phyloP scores from a whole-genome alignment of 2,329 filamentous ascomycete species.

The Diaporthe batatas region DNA sequence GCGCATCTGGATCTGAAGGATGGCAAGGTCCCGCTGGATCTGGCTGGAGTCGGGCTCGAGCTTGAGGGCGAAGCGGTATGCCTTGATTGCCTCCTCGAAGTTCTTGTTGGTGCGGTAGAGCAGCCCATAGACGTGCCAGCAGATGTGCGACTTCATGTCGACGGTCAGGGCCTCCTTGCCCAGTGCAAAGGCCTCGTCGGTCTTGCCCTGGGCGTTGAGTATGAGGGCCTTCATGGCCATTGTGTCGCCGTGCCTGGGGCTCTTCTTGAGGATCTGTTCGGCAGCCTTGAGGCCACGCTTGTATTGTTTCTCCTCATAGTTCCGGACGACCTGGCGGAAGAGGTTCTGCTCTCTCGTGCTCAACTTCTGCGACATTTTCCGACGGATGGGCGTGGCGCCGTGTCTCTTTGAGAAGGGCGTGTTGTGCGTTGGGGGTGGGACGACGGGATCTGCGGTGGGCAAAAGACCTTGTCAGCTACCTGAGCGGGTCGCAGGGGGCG shows the following conservation, averaged over 20 bases:
- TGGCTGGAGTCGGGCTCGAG: slow-evolving; percentile 95
- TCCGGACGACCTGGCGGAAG: slow-evolving; percentile 93
- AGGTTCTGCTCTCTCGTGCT: slow-evolving; percentile 92
- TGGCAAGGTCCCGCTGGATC: slow-evolving; percentile 93
- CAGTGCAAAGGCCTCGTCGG: slow-evolving; percentile 92
- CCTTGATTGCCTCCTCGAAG: slow-evolving; percentile 98
- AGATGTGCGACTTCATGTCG: slow-evolving; percentile 99
- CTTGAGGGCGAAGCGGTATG: slow-evolving; percentile 94
- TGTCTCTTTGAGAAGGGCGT: slow-evolving; percentile 39
- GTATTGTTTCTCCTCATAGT: slow-evolving; percentile 99
- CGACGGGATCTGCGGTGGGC: neutral
- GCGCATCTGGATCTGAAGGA: slow-evolving; percentile 95
- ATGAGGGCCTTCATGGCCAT: slow-evolving; percentile 99
- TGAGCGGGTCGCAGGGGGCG: neutral
- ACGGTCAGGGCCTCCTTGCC: slow-evolving; percentile 93
- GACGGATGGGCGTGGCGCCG: slow-evolving; percentile 40
- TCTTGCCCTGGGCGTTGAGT: slow-evolving; percentile 91
- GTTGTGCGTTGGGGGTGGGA: slow-evolving; percentile 21
- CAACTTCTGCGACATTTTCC: slow-evolving; percentile 79
- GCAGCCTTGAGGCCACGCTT: slow-evolving; percentile 94
- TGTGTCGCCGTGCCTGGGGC: slow-evolving; percentile 96
- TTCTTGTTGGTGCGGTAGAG: slow-evolving; percentile 96
- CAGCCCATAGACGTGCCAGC: slow-evolving; percentile 98
- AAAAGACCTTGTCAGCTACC: slow-evolving; percentile 5
- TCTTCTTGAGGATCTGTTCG: slow-evolving; percentile 95